Base-by-base conservation (phyloP, 305 asterid species). In the Rubia tinctorum region DNA sequence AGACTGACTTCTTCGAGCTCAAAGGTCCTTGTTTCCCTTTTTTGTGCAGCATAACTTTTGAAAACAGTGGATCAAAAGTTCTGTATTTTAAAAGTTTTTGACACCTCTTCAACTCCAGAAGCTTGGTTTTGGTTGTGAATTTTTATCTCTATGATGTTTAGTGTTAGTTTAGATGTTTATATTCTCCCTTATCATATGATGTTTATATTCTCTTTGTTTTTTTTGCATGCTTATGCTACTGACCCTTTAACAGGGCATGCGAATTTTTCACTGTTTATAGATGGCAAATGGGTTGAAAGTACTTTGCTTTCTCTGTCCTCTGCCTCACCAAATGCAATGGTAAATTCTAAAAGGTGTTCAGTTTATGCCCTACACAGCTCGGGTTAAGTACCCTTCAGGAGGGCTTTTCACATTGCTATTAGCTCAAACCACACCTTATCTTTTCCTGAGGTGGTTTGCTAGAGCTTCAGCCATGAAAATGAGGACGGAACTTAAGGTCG, bases 211-310 rank as follows among this genome's bases (percentile, higher is more conserved):
- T 73, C 83, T 88, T 84, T 53, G 60, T 53, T 17, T 53, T 88
- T 80, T 85, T 27, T 27, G 84, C 91, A 75, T 76, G 80, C 81
- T 72, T 78, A 73, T 76, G 79, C 81, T 72, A 80, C 89, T 83
- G 93, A 78, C 95, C 94, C 87, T 63, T 83, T 87, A 93, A 90
- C 94, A 89, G 90, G 60, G 87, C 97, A 85, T 88, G 89, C 89
- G 85, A 71, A 71, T 84, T 83, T 59, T 78, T 76, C 87, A 88
- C 86, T 93, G 87, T 89, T 87, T 93, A 78, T 76, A 82, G 88
- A 80, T 60, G 15, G 47, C 60, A 58, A 45, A 34, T 8, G 56
- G 53, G 62, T 39, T 58, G 77, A 69, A 27, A 27, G 68, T 66
- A 75, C 62, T 71, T 66, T 73, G 70, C 76, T 76, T 76, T 66